phyloP scores from a whole-genome alignment of 1,284 basidiomycete genomes.

The Lentinula novae-zelandiae region DNA sequence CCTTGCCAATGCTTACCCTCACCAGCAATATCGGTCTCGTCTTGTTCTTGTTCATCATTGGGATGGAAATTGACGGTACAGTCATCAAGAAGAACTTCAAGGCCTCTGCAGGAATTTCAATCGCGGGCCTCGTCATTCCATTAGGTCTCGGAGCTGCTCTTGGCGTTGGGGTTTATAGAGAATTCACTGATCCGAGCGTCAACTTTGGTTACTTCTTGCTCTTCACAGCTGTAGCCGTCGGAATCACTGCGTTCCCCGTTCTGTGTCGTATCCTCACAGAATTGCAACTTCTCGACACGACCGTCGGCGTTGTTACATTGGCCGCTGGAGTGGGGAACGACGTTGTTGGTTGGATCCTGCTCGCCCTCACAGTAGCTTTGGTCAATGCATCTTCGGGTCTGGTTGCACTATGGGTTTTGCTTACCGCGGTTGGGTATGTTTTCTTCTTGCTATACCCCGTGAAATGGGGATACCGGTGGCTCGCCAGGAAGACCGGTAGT shows the following conservation, averaged over 20 bases:
- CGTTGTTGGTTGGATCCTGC: conserved; percentile 72
- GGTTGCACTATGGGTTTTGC: conserved; percentile 80
- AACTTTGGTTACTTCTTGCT: conserved; percentile 85
- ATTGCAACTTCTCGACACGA: conserved; percentile 80
- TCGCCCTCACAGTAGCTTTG: conserved; percentile 85
- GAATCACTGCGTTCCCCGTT: conserved; percentile 93
- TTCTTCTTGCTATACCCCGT: conserved; percentile 70
- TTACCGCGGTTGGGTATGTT: conserved; percentile 72
- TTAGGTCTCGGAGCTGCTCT: conserved; percentile 85
- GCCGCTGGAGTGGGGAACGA: conserved; percentile 92
- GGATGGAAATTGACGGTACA: conserved; percentile 80
- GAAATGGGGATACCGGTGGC: conserved; percentile 61
- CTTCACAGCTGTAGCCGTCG: conserved; percentile 86
- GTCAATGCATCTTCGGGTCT: conserved; percentile 78
- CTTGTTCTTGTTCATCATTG: conserved; percentile 88
- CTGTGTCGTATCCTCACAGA: conserved; percentile 84
- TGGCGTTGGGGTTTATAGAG: conserved; percentile 77
- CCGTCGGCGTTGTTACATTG: conserved; percentile 83
- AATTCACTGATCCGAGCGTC: conserved; percentile 66
- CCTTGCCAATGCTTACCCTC: conserved; percentile 74
- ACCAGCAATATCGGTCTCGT: conserved; percentile 88
- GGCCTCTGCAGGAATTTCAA: conserved; percentile 50
- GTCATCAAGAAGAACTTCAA: conserved; percentile 61
- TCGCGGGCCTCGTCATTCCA: conserved; percentile 72
- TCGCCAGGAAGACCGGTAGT: conserved; percentile 69